These are phyloP conservation scores for Pythium phragmiticola DNA, from an alignment of 352 stramenopile species.

Conservation along the genomic window DNA sequence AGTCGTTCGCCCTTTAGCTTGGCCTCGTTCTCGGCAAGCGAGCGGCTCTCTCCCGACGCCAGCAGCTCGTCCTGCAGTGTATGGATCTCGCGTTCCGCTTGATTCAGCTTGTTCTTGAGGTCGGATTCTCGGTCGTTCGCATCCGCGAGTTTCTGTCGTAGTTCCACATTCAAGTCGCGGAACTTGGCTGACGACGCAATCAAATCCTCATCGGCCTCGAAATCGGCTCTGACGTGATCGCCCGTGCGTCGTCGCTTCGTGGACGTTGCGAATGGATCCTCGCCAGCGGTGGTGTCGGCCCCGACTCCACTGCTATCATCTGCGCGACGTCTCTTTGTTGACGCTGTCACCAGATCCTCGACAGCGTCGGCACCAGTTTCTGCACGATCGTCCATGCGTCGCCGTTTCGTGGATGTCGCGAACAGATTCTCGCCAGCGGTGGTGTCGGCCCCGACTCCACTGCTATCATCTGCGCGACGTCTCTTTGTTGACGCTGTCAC, in stretches of 20 bases:
- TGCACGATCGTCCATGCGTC: too few relatives aligned
- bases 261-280: too few relatives aligned
- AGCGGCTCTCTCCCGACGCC: slow-evolving; percentile 2
- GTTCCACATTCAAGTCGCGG: slow-evolving; percentile 17
- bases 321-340: too few relatives aligned
- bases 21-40: slow-evolving; percentile 11
- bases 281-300: too few relatives aligned
- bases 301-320: too few relatives aligned
- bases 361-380: too few relatives aligned
- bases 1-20: slow-evolving; percentile 9
- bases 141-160: slow-evolving; percentile 20
- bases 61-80: slow-evolving; percentile 17
- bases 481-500: neutral
- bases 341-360: too few relatives aligned
- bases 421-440: too few relatives aligned
- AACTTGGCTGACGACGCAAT: slow-evolving; percentile 4
- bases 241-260: neutral
- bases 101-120: slow-evolving; percentile 15
- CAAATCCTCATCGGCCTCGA: neutral
- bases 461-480: too few relatives aligned
- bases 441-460: too few relatives aligned
- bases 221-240: neutral
- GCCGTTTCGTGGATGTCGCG: too few relatives aligned
- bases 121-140: slow-evolving; percentile 8
- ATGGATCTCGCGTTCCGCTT: neutral